A percentile compares a stretch with the other conserved stretches of the same genome.
Conservation (phyloP, 805 yeast genomes). For the Sugiyamaella lignohabitans region DNA sequence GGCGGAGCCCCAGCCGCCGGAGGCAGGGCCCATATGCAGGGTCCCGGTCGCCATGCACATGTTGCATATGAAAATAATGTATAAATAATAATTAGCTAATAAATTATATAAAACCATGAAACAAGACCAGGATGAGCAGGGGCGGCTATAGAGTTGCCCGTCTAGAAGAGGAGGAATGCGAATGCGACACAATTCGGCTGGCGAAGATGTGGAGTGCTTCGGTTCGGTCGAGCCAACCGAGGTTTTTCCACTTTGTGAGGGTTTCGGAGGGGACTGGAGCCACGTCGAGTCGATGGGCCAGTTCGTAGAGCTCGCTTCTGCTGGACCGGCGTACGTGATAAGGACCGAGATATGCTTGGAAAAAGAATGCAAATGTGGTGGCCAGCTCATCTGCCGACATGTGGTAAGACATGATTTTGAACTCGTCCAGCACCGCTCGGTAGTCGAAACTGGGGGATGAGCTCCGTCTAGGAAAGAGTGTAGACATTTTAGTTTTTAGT, state of each 20-base stretch:
- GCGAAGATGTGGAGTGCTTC: constrained; percentile 2
- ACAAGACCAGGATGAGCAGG: no score
- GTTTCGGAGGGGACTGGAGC: constrained; percentile 9
- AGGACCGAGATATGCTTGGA: constrained; percentile 9
- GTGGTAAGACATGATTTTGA: constrained; percentile 2
- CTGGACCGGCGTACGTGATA: background rate
- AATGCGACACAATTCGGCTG: background rate
- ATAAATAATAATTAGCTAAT: no score
- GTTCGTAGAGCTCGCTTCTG: constrained; percentile 6
- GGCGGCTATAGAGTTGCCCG: no score
- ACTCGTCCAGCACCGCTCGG: constrained; percentile 1
- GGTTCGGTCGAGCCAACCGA: constrained; percentile 2
- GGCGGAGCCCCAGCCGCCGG: constrained; percentile 1
- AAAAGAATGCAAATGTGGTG: constrained; percentile 10
- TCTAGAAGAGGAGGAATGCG: no score
- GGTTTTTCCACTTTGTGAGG: constrained; percentile 8
- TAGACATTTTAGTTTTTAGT: no score
- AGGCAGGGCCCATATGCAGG: background rate
- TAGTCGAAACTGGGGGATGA: no score
- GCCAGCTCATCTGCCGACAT: constrained; percentile 10
- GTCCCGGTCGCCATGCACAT: no score
- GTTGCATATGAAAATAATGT: no score
- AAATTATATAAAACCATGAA: no score
- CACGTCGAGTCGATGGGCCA: constrained; percentile 1
- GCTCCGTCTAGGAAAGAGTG: no score